Base-by-base conservation (phyloP, 257 asterid species). In the Solanum corneliomulleri region DNA sequence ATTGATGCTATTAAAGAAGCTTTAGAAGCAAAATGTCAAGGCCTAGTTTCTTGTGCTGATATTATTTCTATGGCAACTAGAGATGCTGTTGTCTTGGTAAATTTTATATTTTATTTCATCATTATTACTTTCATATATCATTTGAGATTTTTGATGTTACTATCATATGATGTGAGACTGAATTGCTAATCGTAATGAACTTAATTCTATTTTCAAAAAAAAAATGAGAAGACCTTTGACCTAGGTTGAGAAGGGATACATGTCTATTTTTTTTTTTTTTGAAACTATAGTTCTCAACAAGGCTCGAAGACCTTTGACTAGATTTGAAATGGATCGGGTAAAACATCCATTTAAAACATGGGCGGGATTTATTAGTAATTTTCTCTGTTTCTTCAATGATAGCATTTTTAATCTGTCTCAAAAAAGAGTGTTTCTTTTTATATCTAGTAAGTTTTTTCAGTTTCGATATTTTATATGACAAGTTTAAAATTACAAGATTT, bases 1-100 rank as follows among this genome's bases (percentile, higher is more conserved):
- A 93, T 94, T 58, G 93, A 94, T 5, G 88, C 91, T 2, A 94
- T 90, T 18, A 93, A 93, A 88, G 42, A 89, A 9, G 89, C 60
- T 16, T 66, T 92, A 70, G 96, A 93, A 83, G 77, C 88, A 4
- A 11, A 82, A 41, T 94, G 95, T 86, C 92, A 91, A 33, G 89
- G 88, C 1, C 41, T 91, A 1, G 97, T 94, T 29, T 94, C 97
- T 13, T 93, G 98, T 84, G 95, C 97, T 76, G 96, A 94, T 74
- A 92, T 92, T 89, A 92, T 92, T 44, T 89, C 87, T 52, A 90
- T 94, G 90, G 96, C 96, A 18, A 91, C 96, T 41, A 88, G 97
- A 89, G 97, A 93, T 29, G 92, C 93, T 13, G 91, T 94, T 31
- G 80, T 90, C 75, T 45, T 88, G 89, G 93, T 93, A 90, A 45